phyloP scores from a whole-genome alignment of 768 basidiomycete species.

The Austroboletus eburneus region DNA sequence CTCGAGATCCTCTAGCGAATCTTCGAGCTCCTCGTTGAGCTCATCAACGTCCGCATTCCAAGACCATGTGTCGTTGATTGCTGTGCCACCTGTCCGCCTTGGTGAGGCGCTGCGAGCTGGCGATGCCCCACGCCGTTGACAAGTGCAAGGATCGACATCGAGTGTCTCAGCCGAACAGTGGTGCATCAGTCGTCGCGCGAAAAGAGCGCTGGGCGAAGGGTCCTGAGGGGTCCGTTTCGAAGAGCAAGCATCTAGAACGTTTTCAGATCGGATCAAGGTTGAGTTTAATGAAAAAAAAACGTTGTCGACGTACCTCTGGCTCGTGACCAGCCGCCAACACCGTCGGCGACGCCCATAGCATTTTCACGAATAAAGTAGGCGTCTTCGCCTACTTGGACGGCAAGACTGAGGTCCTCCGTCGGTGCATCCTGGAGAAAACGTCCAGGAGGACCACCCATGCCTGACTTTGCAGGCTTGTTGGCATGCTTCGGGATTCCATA shows the following conservation, averaged over 20 bases:
- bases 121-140: slow-evolving; percentile 27
- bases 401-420: slow-evolving; percentile 39
- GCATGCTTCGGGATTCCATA: slow-evolving; percentile 77
- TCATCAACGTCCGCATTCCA: slow-evolving; percentile 36
- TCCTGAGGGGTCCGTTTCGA: slow-evolving; percentile 34
- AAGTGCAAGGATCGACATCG: slow-evolving; percentile 8
- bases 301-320: slow-evolving; percentile 34
- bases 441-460: slow-evolving; percentile 19
- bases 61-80: slow-evolving; percentile 26
- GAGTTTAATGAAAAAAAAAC: slow-evolving; percentile 4
- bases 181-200: slow-evolving; percentile 82
- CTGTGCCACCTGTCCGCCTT: slow-evolving; percentile 32
- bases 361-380: slow-evolving; percentile 81
- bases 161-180: slow-evolving; percentile 61
- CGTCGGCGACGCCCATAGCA: slow-evolving; percentile 92
- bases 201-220: slow-evolving; percentile 49
- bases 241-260: slow-evolving; percentile 14
- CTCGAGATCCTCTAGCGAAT: slow-evolving; percentile 55
- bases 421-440: slow-evolving; percentile 30
- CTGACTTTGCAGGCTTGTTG: slow-evolving; percentile 27
- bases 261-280: slow-evolving; percentile 2
- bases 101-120: slow-evolving; percentile 43
- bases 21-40: slow-evolving; percentile 39
- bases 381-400: slow-evolving; percentile 88
- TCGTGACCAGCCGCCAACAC: slow-evolving; percentile 87